A percentile compares a stretch with the other conserved stretches of the same genome.
Conservation (phyloP, 1,139 yeast genomes). For the Nakaseomyces sp. region DNA sequence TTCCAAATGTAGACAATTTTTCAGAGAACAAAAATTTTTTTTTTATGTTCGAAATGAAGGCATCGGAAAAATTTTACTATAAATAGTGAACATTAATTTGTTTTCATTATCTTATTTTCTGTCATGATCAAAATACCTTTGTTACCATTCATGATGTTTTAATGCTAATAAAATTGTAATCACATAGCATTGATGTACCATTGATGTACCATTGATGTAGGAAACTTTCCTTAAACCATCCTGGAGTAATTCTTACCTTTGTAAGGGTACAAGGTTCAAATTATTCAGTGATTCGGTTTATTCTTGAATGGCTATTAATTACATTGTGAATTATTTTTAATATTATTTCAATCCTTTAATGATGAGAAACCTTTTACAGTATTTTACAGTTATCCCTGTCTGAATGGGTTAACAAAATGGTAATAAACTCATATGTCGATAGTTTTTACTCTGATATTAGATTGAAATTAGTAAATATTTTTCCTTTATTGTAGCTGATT, state of each 20-base stretch:
- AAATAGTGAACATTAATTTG: no score
- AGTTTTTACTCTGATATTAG: slow-evolving; percentile 16
- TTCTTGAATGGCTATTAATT: slow-evolving; percentile 8
- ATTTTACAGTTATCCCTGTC: slow-evolving; percentile 28
- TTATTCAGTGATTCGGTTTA: neutral
- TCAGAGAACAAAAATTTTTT: neutral
- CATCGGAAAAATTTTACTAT: no score
- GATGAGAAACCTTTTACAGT: slow-evolving; percentile 22
- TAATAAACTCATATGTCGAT: slow-evolving; percentile 22
- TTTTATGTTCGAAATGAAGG: neutral
- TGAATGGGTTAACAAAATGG: slow-evolving; percentile 23
- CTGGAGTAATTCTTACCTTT: no score
- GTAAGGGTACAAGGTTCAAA: neutral
- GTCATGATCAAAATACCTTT: no score
- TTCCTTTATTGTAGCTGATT: neutral
- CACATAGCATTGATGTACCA: no score
- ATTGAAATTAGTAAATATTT: neutral
- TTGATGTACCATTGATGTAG: no score
- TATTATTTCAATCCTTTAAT: slow-evolving; percentile 10
- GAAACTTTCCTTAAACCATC: no score
- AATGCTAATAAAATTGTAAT: no score
- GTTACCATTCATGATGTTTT: no score
- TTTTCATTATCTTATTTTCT: no score
- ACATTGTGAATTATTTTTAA: neutral
- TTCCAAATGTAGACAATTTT: neutral